phyloP scores from a whole-genome alignment of 2,329 filamentous ascomycete genomes.

The Ascochyta pisi region DNA sequence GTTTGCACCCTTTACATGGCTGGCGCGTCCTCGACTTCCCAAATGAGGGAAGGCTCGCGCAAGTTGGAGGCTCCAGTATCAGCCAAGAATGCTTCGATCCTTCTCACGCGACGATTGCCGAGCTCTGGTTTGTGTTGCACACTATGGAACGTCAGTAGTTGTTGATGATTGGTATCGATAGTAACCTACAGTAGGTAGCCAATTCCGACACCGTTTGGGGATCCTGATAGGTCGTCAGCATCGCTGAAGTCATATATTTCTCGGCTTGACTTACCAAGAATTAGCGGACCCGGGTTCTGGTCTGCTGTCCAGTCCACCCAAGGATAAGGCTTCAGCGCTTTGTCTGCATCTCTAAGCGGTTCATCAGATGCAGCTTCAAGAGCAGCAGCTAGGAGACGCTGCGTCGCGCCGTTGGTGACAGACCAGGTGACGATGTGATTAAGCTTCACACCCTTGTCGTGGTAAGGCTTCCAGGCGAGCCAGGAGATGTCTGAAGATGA shows the following conservation, averaged over 20 bases:
- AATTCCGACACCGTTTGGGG: slow-evolving; percentile 11
- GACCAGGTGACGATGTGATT: slow-evolving; percentile 14
- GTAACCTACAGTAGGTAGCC: slow-evolving; percentile 4
- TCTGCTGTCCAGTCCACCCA: slow-evolving; percentile 1
- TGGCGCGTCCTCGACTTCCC: slow-evolving; percentile 3
- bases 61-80: slow-evolving; percentile 7
- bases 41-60: slow-evolving; percentile 5
- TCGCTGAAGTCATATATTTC: neutral
- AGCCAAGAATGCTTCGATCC: slow-evolving; percentile 6
- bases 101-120: slow-evolving; percentile 3
- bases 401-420: neutral
- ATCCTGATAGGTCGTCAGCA: neutral
- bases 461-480: slow-evolving; percentile 11
- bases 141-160: no score
- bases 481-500: slow-evolving; percentile 10
- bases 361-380: neutral
- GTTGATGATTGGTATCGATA: no score
- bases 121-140: slow-evolving; percentile 13
- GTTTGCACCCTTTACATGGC: neutral
- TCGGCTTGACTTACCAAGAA: neutral
- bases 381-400: slow-evolving; percentile 5
- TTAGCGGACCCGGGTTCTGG: neutral
- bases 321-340: slow-evolving; percentile 4
- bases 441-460: slow-evolving; percentile 5
- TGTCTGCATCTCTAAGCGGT: neutral